phyloP scores from a whole-genome alignment of 768 basidiomycete species.

The Butyriboletus loyo region DNA sequence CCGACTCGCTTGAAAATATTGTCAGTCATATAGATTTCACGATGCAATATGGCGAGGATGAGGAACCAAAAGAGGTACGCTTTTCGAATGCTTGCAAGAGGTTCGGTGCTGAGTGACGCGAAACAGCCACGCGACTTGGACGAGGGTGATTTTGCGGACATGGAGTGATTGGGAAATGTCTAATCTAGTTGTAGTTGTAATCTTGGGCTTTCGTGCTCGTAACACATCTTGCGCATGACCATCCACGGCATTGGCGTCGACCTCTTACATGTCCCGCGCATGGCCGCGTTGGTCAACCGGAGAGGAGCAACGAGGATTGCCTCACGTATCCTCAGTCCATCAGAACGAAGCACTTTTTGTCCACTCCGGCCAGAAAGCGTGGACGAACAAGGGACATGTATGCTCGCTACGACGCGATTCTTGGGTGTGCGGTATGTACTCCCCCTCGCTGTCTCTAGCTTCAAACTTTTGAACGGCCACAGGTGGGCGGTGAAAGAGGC shows the following conservation, averaged over 20 bases:
- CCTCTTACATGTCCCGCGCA: constrained; percentile 65
- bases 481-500: constrained; percentile 89
- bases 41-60: constrained; percentile 98
- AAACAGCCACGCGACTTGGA: constrained; percentile 87
- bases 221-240: constrained; percentile 38
- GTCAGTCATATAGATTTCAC: constrained; percentile 96
- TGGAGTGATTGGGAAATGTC: constrained; percentile 43
- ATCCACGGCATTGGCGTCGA: constrained; percentile 79
- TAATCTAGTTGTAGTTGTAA: not conserved
- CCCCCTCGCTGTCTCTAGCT: not conserved
- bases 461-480: not conserved
- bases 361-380: constrained; percentile 3
- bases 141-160: constrained; percentile 83
- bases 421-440: constrained; percentile 65
- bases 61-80: constrained; percentile 90
- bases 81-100: not conserved
- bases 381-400: constrained; percentile 5
- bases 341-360: constrained; percentile 39
- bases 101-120: constrained; percentile 11
- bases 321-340: constrained; percentile 56
- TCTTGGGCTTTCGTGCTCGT: not conserved
- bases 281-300: constrained; percentile 51
- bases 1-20: constrained; percentile 86
- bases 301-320: constrained; percentile 48
- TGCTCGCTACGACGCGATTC: constrained; percentile 38